Conservation (phyloP, 2,329 filamentous ascomycete species). For the Epichloe sylvatica region DNA sequence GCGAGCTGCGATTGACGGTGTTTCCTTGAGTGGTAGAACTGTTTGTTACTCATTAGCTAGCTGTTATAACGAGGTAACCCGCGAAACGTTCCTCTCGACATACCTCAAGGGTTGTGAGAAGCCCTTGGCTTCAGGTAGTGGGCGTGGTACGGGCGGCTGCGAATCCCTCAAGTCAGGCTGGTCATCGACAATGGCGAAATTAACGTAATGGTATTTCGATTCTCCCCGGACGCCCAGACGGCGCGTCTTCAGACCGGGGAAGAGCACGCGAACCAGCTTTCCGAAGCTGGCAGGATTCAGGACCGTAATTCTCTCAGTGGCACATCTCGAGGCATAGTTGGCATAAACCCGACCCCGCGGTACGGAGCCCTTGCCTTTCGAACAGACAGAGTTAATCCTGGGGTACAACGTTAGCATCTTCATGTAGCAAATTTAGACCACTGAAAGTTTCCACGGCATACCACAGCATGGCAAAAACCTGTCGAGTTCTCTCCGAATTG, state of each 20-base stretch:
- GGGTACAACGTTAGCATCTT: background rate
- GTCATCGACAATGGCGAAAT: conserved; percentile 48
- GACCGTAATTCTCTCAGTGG: conserved; percentile 84
- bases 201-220: conserved; percentile 94
- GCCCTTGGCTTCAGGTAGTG: conserved; percentile 33
- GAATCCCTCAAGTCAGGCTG: conserved; percentile 33
- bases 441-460: conserved; percentile 26
- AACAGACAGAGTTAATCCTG: conserved; percentile 63
- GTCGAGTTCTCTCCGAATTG: conserved; percentile 69
- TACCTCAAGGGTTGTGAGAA: conserved; percentile 39
- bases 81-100: conserved; percentile 9
- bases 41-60: conserved; percentile 17
- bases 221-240: conserved; percentile 86
- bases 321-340: conserved; percentile 85
- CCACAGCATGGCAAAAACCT: conserved; percentile 84
- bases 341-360: conserved; percentile 88
- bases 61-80: background rate
- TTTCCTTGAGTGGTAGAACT: conserved; percentile 17
- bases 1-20: conserved; percentile 13
- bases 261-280: conserved; percentile 90
- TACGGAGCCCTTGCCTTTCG: conserved; percentile 68
- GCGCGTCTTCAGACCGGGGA: conserved; percentile 85
- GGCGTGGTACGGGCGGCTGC: conserved; percentile 30
- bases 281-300: conserved; percentile 95
- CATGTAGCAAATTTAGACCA: background rate